Conservation (phyloP, 2,329 filamentous ascomycete genomes). For the Kalmusia sp. region DNA sequence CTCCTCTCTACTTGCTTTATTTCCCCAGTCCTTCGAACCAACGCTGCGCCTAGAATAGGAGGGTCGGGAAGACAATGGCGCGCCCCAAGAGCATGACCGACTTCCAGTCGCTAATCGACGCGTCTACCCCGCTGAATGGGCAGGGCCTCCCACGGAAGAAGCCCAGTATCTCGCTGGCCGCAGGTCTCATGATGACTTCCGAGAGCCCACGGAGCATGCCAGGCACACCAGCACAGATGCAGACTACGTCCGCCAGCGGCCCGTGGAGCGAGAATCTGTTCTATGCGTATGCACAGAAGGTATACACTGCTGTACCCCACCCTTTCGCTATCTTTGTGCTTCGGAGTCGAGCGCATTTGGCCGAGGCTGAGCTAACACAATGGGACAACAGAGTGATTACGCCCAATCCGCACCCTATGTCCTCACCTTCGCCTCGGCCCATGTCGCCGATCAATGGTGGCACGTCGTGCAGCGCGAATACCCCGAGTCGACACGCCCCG, state of each 20-base stretch:
- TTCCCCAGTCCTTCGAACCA: conserved; percentile 11
- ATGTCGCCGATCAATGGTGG: conserved; percentile 43
- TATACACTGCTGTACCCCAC: conserved; percentile 17
- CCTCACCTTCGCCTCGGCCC: conserved; percentile 42
- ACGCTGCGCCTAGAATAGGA: neutral
- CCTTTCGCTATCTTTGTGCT: neutral
- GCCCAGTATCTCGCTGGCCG: conserved; percentile 42
- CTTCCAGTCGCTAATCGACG: conserved; percentile 40
- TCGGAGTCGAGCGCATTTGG: neutral
- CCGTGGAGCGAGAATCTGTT: conserved; percentile 31
- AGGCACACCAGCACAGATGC: conserved; percentile 26
- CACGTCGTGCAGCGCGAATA: conserved; percentile 39
- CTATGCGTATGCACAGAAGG: conserved; percentile 46
- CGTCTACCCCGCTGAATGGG: conserved; percentile 29
- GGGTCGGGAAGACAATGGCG: conserved; percentile 20
- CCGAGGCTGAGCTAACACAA: no score
- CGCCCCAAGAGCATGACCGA: conserved; percentile 46
- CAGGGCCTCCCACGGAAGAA: conserved; percentile 35
- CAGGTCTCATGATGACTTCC: conserved; percentile 44
- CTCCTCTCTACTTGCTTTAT: conserved; percentile 8
- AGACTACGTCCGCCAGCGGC: conserved; percentile 13
- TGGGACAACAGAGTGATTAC: conserved; percentile 33
- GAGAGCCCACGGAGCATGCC: conserved; percentile 28
- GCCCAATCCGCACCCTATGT: conserved; percentile 40
- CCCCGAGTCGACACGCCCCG: conserved; percentile 35